Evolutionary conservation across 768 basidiomycete genomes (phyloP).

Genomic region (Ephemerocybe angulata): DNA sequence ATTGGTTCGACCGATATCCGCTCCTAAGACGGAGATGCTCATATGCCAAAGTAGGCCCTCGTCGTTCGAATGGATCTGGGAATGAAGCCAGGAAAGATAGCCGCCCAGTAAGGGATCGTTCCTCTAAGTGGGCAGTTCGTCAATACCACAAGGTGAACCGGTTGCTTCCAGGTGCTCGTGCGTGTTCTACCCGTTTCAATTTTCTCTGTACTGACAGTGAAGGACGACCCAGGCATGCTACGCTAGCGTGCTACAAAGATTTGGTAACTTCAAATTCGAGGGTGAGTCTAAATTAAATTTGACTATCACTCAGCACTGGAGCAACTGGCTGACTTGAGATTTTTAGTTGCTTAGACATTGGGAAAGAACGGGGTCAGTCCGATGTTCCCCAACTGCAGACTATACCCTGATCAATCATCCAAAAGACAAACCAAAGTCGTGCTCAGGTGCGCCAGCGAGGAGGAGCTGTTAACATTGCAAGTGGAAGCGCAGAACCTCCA

Average conservation of each 20-base stretch:
- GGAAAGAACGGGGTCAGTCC: slow-evolving; percentile 79
- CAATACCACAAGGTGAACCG: not conserved
- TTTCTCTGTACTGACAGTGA: not conserved
- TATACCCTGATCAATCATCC: not conserved
- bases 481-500: slow-evolving; percentile 81
- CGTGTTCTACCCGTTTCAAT: not conserved
- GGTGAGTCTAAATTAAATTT: slow-evolving; percentile 4
- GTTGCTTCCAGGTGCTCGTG: slow-evolving; percentile 8
- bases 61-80: slow-evolving; percentile 57
- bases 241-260: slow-evolving; percentile 89
- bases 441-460: slow-evolving; percentile 72
- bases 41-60: slow-evolving; percentile 26
- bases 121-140: not conserved
- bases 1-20: slow-evolving; percentile 34
- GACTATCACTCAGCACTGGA: not conserved
- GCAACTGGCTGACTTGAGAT: not conserved
- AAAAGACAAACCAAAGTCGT: slow-evolving; percentile 95
- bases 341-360: slow-evolving; percentile 66
- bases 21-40: slow-evolving; percentile 19
- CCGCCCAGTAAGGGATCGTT: slow-evolving; percentile 62
- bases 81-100: slow-evolving; percentile 61
- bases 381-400: not conserved
- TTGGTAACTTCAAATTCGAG: slow-evolving; percentile 68
- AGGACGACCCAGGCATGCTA: slow-evolving; percentile 91
- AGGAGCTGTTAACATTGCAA: slow-evolving; percentile 79